Evolutionary conservation across 371 early-diverging fungal genomes (phyloP).

Genomic region (Neoconidiobolus thromboides): DNA sequence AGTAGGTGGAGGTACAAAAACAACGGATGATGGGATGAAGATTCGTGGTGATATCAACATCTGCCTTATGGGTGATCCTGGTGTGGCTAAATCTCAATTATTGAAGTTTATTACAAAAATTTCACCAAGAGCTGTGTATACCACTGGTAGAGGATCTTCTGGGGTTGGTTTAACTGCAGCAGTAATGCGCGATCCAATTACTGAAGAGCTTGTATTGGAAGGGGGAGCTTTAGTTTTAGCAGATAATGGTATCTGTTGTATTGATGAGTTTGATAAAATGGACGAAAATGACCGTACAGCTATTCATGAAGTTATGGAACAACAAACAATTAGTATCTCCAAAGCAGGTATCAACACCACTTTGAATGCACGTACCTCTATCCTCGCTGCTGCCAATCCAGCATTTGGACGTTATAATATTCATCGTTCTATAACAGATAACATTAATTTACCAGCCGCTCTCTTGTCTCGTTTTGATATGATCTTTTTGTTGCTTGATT

Average conservation of each 20-base stretch:
- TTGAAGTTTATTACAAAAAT: slow-evolving; percentile 71
- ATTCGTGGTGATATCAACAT: slow-evolving; percentile 93
- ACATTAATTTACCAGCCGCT: slow-evolving; percentile 92
- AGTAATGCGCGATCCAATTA: slow-evolving; percentile 67
- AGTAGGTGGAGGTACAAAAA: slow-evolving; percentile 77
- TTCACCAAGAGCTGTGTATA: slow-evolving; percentile 82
- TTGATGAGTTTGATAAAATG: slow-evolving; percentile 93
- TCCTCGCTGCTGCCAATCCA: slow-evolving; percentile 84
- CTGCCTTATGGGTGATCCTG: slow-evolving; percentile 97
- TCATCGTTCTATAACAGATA: slow-evolving; percentile 58
- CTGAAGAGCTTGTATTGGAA: slow-evolving; percentile 80
- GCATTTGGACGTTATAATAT: slow-evolving; percentile 72
- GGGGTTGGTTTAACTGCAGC: slow-evolving; percentile 92
- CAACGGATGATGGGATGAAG: slow-evolving; percentile 76
- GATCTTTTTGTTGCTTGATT: slow-evolving; percentile 75
- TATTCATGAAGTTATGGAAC: slow-evolving; percentile 95
- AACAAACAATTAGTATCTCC: slow-evolving; percentile 78
- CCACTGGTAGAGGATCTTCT: slow-evolving; percentile 79
- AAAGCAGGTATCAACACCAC: slow-evolving; percentile 92
- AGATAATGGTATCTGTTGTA: slow-evolving; percentile 85
- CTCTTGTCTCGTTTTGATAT: slow-evolving; percentile 96
- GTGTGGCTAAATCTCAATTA: slow-evolving; percentile 90
- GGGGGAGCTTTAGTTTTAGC: slow-evolving; percentile 85
- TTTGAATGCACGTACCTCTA: slow-evolving; percentile 75
- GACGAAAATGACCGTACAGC: slow-evolving; percentile 73